A percentile compares a stretch with the other conserved stretches of the same genome.
These are phyloP conservation scores for Melanogaster broomeanus DNA, from an alignment of 768 basidiomycete genomes.

Conservation along the genomic window DNA sequence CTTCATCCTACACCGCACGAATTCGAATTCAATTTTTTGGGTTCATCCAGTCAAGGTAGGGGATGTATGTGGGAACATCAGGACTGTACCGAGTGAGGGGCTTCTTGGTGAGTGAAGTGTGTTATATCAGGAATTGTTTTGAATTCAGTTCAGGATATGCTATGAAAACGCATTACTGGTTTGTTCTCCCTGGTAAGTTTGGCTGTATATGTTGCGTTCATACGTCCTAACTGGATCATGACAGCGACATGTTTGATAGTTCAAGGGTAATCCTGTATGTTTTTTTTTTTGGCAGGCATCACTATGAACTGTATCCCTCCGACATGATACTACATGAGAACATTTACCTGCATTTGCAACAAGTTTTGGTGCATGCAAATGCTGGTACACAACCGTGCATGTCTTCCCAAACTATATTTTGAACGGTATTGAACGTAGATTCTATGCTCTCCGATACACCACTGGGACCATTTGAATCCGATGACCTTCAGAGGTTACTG, in stretches of 20 bases:
- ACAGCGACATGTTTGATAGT: not conserved
- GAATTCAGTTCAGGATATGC: constrained; percentile 12
- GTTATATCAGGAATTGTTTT: not conserved
- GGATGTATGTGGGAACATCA: constrained; percentile 34
- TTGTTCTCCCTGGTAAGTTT: not conserved
- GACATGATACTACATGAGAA: not conserved
- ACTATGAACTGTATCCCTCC: not conserved
- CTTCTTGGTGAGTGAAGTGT: not conserved
- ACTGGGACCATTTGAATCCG: not conserved
- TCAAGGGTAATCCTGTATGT: not conserved
- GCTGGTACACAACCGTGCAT: not conserved
- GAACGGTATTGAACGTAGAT: not conserved
- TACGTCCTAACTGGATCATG: not conserved
- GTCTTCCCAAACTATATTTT: not conserved
- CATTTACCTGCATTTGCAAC: not conserved
- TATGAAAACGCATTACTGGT: constrained; percentile 27
- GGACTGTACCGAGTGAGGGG: constrained; percentile 34
- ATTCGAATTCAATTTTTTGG: constrained; percentile 44
- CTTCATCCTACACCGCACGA: constrained; percentile 43
- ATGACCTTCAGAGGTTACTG: not conserved
- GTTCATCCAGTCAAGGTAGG: constrained; percentile 38
- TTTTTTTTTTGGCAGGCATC: not conserved
- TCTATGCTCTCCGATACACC: not conserved
- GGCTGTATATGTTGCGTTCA: not conserved
- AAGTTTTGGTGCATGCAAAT: not conserved